A percentile compares a stretch with the other conserved stretches of the same genome.
phyloP scores from a whole-genome alignment of 495 filamentous ascomycete species.

The Hamigera avellanea region DNA sequence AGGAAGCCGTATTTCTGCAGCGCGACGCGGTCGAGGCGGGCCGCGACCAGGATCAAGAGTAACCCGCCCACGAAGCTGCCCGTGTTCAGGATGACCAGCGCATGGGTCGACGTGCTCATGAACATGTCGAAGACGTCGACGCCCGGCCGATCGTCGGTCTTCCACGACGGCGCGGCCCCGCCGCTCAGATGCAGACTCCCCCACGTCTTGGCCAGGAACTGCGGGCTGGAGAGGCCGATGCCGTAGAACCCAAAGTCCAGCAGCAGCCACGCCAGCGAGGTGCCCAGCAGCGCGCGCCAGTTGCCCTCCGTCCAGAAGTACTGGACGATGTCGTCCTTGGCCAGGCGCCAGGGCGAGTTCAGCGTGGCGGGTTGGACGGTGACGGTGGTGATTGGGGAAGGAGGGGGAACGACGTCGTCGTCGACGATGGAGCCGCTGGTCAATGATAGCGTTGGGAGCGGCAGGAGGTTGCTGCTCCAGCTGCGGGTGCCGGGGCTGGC shows the following conservation, averaged over 20 bases:
- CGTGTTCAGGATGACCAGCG: slow-evolving; percentile 30
- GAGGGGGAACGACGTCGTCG: slow-evolving; percentile 1
- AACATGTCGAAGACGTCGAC: slow-evolving; percentile 30
- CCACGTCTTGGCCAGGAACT: slow-evolving; percentile 33
- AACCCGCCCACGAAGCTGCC: slow-evolving; percentile 36
- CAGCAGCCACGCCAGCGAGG: slow-evolving; percentile 37
- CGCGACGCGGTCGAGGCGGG: slow-evolving; percentile 34
- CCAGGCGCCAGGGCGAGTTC: slow-evolving; percentile 33
- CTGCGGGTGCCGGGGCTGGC: slow-evolving; percentile 3
- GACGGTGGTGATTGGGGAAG: slow-evolving; percentile 9
- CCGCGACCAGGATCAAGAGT: slow-evolving; percentile 30
- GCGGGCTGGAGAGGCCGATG: slow-evolving; percentile 37
- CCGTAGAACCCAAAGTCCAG: slow-evolving; percentile 49
- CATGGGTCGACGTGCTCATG: slow-evolving; percentile 24
- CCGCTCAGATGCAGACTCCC: slow-evolving; percentile 21
- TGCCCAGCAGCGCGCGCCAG: slow-evolving; percentile 39
- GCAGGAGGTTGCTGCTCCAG: slow-evolving; percentile 8
- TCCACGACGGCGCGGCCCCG: slow-evolving; percentile 21
- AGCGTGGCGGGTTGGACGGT: slow-evolving; percentile 25
- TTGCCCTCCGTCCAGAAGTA: slow-evolving; percentile 42
- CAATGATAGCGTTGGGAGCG: slow-evolving; percentile 15
- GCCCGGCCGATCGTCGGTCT: slow-evolving; percentile 19
- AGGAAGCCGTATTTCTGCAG: slow-evolving; percentile 39
- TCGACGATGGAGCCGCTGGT: slow-evolving; percentile 13
- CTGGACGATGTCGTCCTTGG: slow-evolving; percentile 27